Evolutionary conservation across 1,139 yeast genomes (phyloP).

Genomic region (Pichia cactophila): DNA sequence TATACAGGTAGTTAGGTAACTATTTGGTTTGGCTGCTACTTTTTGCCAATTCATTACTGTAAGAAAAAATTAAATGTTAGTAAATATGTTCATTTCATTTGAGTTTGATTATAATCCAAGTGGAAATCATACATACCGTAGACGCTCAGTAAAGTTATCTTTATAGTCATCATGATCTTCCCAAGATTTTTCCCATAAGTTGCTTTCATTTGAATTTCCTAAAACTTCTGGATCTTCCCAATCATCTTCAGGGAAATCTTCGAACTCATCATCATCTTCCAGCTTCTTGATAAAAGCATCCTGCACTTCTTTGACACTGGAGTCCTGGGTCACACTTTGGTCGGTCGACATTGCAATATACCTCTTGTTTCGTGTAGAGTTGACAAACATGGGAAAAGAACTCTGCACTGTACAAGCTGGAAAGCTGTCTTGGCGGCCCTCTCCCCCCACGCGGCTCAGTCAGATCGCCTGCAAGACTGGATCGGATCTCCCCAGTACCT

Average conservation of each 20-base stretch:
- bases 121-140: conserved; percentile 38
- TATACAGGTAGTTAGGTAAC: background rate
- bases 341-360: background rate
- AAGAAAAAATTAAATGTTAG: conserved; percentile 6
- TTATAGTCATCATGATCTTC: conserved; percentile 79
- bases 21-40: background rate
- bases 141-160: conserved; percentile 68
- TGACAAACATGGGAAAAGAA: background rate
- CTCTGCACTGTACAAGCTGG: too few relatives aligned
- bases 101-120: too few relatives aligned
- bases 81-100: background rate
- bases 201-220: conserved; percentile 36
- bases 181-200: conserved; percentile 95
- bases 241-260: conserved; percentile 84
- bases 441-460: too few relatives aligned
- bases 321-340: background rate
- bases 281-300: conserved; percentile 46
- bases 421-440: too few relatives aligned
- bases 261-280: conserved; percentile 92
- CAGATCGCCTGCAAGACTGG: too few relatives aligned
- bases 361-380: background rate
- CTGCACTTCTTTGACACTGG: conserved; percentile 16
- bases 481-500: too few relatives aligned
- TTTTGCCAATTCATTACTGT: conserved; percentile 1
- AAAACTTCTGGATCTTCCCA: conserved; percentile 46